Percentiles rank a stretch among this genome's conserved stretches.
Evolutionary conservation across 164 flowering plant genomes (phyloP).

Genomic region (Stephania japonica): DNA sequence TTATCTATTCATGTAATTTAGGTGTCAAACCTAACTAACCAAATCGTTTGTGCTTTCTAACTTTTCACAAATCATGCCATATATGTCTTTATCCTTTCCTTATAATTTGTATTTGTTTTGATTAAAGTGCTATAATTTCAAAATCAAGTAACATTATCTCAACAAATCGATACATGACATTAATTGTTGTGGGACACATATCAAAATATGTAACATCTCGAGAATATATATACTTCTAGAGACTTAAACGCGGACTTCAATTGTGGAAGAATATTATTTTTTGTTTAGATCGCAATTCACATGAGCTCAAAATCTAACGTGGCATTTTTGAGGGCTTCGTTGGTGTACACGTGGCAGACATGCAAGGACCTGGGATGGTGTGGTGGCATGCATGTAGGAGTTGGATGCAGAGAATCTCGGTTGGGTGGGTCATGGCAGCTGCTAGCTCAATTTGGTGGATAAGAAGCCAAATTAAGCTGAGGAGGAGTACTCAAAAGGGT

Average conservation of each 20-base stretch:
- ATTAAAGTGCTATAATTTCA: too few relatives aligned
- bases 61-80: not conserved
- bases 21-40: conserved; percentile 2
- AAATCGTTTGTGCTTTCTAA: not conserved
- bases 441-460: not conserved
- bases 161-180: too few relatives aligned
- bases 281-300: too few relatives aligned
- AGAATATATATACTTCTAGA: too few relatives aligned
- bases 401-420: not conserved
- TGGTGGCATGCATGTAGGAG: not conserved
- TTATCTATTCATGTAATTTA: conserved; percentile 2
- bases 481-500: too few relatives aligned
- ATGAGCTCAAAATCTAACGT: not conserved
- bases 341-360: conserved; percentile 1
- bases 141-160: too few relatives aligned
- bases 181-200: too few relatives aligned
- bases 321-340: not conserved
- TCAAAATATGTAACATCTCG: too few relatives aligned
- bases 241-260: too few relatives aligned
- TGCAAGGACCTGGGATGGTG: conserved; percentile 3
- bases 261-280: too few relatives aligned
- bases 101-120: too few relatives aligned
- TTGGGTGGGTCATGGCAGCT: not conserved
- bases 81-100: not conserved
- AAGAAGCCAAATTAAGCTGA: too few relatives aligned